phyloP scores from a whole-genome alignment of 257 asterid species.

The Fraxinus anomala region DNA sequence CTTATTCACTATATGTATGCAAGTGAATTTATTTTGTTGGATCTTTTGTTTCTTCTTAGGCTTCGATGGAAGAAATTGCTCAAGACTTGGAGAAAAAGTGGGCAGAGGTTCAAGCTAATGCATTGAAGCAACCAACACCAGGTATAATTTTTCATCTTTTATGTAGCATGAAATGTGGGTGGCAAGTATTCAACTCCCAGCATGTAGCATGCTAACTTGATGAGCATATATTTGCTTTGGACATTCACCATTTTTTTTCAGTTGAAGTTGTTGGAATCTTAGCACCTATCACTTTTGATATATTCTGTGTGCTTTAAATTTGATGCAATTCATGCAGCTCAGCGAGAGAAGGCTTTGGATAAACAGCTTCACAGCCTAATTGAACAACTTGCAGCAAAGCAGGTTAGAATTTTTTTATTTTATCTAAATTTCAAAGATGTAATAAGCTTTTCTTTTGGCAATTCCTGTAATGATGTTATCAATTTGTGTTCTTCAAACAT shows the following conservation, averaged over 20 bases:
- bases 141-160: constrained; percentile 45
- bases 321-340: constrained; percentile 57
- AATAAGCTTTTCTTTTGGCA: not conserved
- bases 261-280: not conserved
- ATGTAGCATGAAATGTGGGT: not conserved
- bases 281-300: not conserved
- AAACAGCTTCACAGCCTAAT: constrained; percentile 91
- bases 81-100: constrained; percentile 68
- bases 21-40: constrained; percentile 20
- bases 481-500: not conserved
- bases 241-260: not conserved
- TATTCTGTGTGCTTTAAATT: not conserved
- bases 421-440: not conserved
- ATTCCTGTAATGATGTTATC: not conserved
- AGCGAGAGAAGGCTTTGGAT: constrained; percentile 85
- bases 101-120: constrained; percentile 73
- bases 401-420: constrained; percentile 44
- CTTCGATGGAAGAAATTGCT: constrained; percentile 56
- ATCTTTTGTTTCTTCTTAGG: constrained; percentile 41
- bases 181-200: not conserved
- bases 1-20: constrained; percentile 13
- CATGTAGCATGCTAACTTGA: not conserved
- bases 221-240: not conserved
- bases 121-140: constrained; percentile 78
- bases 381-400: constrained; percentile 86